Evolutionary conservation across 768 basidiomycete genomes (phyloP), one percentile per base, ranked within the genome.

Genomic region (Kondoa malvinella): DNA sequence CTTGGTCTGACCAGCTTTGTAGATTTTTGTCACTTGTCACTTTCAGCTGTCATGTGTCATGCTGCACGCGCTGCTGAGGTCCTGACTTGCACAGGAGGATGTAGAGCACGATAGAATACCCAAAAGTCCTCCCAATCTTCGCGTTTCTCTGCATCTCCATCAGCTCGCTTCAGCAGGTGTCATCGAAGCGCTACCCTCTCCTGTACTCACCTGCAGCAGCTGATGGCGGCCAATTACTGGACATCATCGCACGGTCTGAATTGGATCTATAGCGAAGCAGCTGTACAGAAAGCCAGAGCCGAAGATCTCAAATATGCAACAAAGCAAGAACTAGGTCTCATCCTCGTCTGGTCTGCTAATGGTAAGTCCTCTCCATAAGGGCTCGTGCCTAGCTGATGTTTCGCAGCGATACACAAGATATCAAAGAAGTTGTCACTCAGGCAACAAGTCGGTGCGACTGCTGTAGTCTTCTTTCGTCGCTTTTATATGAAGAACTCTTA

Each of bases 401-500:
- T 1, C 56, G 56, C 69, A 92, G 90, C 86, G 17, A 88, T 96
- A 64, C 84, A 86, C 21, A 89, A 87, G 76, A 82, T 97, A 0
- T 89, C 89, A 27, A 89, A 87, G 78, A 86, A 86, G 70, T 81
- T 92, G 56, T 79, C 80, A 56, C 80, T 96, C 14, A 84, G 91
- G 31, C 95, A 97, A 77, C 83, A 92, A 57, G 89, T 88, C 2
- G 88, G 92, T 67, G 90, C 94, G 1, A 96, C 92, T 0, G 91
- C 94, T 27, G 90, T 87, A 61, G 87, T 96, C 56, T 97, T 90
- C 78, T 95, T 97, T 77, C 85, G 88, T 40, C 81, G 95, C n/a
- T 97, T 96, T 78, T 99, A 97, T 77, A 79, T 94, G 73, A 94
- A 94, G 80, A 96, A 94, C 76, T 82, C 85, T 4, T 94, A 92